Conservation (phyloP, 306 rosid species). For the Vigna angularis region DNA sequence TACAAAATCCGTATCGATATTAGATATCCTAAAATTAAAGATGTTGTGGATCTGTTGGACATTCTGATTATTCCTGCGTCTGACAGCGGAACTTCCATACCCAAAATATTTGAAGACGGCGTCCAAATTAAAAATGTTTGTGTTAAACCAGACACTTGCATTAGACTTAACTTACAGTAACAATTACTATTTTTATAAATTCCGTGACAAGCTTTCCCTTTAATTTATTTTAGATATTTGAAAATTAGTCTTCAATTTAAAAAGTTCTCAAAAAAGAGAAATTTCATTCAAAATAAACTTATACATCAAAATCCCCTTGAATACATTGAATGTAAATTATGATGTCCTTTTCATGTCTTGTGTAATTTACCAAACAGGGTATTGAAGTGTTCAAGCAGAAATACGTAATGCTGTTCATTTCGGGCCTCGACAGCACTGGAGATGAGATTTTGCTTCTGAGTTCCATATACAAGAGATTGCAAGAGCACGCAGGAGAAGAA, state of each 20-base stretch:
- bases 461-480: conserved; percentile 29
- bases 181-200: no score
- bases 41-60: conserved; percentile 38
- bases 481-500: conserved; percentile 9
- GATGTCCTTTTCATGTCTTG: background rate
- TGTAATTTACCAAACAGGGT: conserved; percentile 31
- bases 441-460: conserved; percentile 45
- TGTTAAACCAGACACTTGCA: background rate
- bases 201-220: no score
- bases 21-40: conserved; percentile 13
- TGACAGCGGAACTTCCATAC: background rate
- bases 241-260: background rate
- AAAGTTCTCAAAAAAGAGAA: background rate
- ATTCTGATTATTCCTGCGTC: conserved; percentile 21
- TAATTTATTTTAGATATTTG: background rate
- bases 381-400: conserved; percentile 47
- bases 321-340: background rate
- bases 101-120: conserved; percentile 21
- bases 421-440: conserved; percentile 27
- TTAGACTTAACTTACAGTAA: background rate
- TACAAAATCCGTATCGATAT: background rate
- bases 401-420: conserved; percentile 43
- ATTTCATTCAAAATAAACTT: background rate
- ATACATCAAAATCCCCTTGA: background rate
- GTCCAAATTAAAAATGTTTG: conserved; percentile 13